Evolutionary conservation across 2,329 filamentous ascomycete genomes (phyloP), one percentile per base, ranked within the genome.

Genomic region (Aspergillus versicolor): DNA sequence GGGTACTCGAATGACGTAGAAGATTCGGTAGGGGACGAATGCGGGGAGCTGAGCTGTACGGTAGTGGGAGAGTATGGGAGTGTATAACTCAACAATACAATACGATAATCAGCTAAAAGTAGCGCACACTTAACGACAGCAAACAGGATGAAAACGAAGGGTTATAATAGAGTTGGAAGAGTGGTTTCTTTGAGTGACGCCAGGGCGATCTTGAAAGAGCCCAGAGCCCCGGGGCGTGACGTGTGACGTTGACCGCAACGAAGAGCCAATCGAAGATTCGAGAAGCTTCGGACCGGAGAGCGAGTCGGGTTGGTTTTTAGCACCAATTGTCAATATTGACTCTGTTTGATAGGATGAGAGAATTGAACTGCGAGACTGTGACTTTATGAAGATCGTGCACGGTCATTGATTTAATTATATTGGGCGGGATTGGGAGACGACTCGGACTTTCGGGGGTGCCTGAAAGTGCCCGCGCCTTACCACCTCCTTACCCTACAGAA

Each of bases 1-100:
- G 51, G 40, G 51, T 38, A 40, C 65, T 69, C 66, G 71, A 74
- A 73, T 65, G 67, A 67, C 57, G 68, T 71, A 69, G 70, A 72
- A 73, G 63, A 52, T 70, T 73, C 69, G 58, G 46, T 52, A 43
- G 41, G 40, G 43, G 34, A 41, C 24, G 40, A 30, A n/a, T 45
- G 41, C 43, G 60, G 57, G 45, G 49, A 38, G 47, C 54, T 44
- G 6, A 24, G 34, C 11, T 30, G 24, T 50, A 3, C 21, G 21
- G 21, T 21, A 21, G n/a, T 32, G 19, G 38, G 3, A 22, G 27
- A 42, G 27, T 30, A 30, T 9, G 27, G 27, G 27, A 12, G 27
- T 30, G 27, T 30, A 30, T 30, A 11, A 30, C 27, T 30, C 27
- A 30, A 41, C 15, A 24, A 11, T 43, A n/a, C 45, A 24, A 30